phyloP scores from a whole-genome alignment of 2,329 filamentous ascomycete genomes.

The Setomelanomma holmii region DNA sequence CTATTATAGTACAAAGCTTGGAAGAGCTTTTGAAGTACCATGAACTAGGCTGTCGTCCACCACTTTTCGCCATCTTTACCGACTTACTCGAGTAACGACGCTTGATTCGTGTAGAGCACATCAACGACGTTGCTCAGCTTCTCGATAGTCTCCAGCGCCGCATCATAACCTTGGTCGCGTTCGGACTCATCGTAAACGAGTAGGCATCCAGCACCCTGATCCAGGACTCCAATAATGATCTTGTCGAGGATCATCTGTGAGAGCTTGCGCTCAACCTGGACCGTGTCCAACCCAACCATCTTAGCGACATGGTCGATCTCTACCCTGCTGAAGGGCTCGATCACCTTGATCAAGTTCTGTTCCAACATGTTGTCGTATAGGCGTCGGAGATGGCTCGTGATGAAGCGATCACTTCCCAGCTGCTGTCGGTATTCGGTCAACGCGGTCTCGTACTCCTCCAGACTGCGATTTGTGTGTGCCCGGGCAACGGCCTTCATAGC shows the following conservation, averaged over 20 bases:
- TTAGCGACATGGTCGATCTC: constrained; percentile 97
- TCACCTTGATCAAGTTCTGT: constrained; percentile 99
- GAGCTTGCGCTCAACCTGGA: constrained; percentile 96
- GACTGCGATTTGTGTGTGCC: constrained; percentile 90
- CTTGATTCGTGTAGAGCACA: constrained; percentile 96
- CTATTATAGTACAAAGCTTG: constrained; percentile 40
- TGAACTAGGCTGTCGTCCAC: neutral
- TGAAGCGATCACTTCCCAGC: constrained; percentile 92
- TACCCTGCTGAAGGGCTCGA: constrained; percentile 96
- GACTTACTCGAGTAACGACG: constrained; percentile 84
- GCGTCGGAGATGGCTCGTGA: constrained; percentile 92
- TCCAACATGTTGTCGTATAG: constrained; percentile 99
- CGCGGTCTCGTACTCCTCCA: constrained; percentile 96
- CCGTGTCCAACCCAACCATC: constrained; percentile 95
- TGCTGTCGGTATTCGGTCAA: constrained; percentile 90
- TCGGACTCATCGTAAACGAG: constrained; percentile 97
- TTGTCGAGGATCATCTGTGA: constrained; percentile 99
- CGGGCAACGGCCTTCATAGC: constrained; percentile 99
- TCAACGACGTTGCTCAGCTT: constrained; percentile 98
- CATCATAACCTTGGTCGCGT: constrained; percentile 91
- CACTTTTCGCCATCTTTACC: neutral
- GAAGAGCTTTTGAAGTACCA: constrained; percentile 7
- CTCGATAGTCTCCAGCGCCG: constrained; percentile 91
- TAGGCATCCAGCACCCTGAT: constrained; percentile 96
- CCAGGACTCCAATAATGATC: constrained; percentile 95